Base-by-base conservation (phyloP, 495 filamentous ascomycete species). In the Lasiosphaeria ovina region DNA sequence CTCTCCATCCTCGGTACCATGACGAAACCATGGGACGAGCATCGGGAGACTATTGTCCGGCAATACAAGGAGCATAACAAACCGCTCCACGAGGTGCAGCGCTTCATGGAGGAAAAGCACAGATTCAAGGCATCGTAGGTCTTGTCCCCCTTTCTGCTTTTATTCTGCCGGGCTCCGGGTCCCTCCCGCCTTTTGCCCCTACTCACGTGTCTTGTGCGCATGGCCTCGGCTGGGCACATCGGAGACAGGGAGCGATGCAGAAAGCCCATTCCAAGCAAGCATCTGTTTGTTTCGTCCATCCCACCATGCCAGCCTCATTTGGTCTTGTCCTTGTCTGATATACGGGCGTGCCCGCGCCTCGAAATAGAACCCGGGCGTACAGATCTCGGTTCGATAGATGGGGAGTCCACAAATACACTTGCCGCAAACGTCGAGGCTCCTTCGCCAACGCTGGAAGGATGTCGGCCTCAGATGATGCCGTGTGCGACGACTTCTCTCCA, bases 51-150 rank as follows among this genome's bases (percentile, higher is more conserved):
- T 6, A 78, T 80, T 59, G 66, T 73, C 47, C 51, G 55, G 3
- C 65, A 75, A 45, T 80, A 80, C 60, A 69, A 69, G 57, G 61
- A 68, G n/a, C 62, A 77, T n/a, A 74, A 76, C 36, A 66, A 58
- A 57, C 75, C 76, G 34, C 74, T 80, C 24, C 67, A 73, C 6
- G 72, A 72, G 51, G 77, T 80, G 16, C 70, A 65, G 58, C 63
- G 67, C 51, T 67, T 75, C 11, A 78, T 80, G 76, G 66, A 70
- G 50, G 68, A 76, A n/a, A 60, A 56, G 52, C 69, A 80, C 50
- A 65, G 65, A 6, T 80, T 80, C 69, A 73, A 63, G 57, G 78
- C 78, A 12, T 80, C 77, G 77, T 80, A 64, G 57, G 77, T 70
- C 14, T 53, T 17, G 40, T 24, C 40, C 50, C 12, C 42, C 17